Conservation (phyloP, 306 rosid species). For the Casuarina cunninghamiana region DNA sequence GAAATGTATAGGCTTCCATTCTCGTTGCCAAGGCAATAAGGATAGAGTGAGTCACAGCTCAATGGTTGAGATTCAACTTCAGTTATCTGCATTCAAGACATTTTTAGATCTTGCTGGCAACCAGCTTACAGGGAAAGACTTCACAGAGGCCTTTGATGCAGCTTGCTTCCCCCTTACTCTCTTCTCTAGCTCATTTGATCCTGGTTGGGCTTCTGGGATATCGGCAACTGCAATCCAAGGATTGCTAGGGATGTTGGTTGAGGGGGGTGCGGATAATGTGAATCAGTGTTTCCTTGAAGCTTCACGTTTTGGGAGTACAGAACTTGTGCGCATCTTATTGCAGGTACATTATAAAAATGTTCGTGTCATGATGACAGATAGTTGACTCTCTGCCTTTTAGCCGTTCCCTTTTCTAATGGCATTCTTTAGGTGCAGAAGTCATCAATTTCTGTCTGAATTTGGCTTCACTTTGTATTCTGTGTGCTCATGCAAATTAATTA, state of each 20-base stretch:
- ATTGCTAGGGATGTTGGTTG: constrained; percentile 73
- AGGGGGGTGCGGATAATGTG: constrained; percentile 90
- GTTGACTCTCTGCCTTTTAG: neutral
- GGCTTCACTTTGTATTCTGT: neutral
- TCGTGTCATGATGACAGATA: neutral
- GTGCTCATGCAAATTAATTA: neutral
- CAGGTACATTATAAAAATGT: constrained; percentile 48
- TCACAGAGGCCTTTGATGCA: constrained; percentile 92
- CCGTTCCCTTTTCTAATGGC: neutral
- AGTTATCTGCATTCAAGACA: constrained; percentile 74
- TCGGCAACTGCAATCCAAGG: constrained; percentile 85
- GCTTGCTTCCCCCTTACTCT: constrained; percentile 93
- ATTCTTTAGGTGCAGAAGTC: neutral
- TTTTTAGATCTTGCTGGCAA: constrained; percentile 87
- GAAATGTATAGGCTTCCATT: constrained; percentile 84
- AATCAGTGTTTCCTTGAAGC: constrained; percentile 93
- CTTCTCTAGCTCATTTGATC: constrained; percentile 80
- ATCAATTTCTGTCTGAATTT: neutral
- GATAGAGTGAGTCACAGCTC: constrained; percentile 56
- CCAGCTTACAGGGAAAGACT: constrained; percentile 85
- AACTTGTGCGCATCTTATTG: constrained; percentile 77
- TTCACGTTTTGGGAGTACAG: constrained; percentile 92
- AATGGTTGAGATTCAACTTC: constrained; percentile 70
- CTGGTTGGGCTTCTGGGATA: constrained; percentile 80
- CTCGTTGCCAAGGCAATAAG: constrained; percentile 55